These are phyloP conservation scores for Anacardium occidentale DNA, from an alignment of 345 rosid genomes.

Conservation along the genomic window DNA sequence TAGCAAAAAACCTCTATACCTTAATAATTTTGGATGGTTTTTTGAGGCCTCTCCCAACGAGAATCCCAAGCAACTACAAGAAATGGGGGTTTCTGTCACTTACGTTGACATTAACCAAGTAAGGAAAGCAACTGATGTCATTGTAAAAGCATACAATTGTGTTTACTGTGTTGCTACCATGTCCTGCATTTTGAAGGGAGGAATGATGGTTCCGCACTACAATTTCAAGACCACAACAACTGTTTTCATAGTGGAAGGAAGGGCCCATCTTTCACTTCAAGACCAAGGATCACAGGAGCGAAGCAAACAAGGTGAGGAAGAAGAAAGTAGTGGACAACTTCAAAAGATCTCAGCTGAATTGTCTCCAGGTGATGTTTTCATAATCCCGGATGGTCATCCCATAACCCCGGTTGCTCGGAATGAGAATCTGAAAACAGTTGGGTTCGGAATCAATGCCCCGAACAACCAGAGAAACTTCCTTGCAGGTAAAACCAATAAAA, in stretches of 20 bases:
- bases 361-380: slow-evolving; percentile 42
- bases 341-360: slow-evolving; percentile 32
- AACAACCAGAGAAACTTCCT: slow-evolving; percentile 45
- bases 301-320: slow-evolving; percentile 6
- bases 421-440: slow-evolving; percentile 29
- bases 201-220: slow-evolving; percentile 46
- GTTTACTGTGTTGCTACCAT: not conserved
- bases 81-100: slow-evolving; percentile 27
- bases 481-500: slow-evolving; percentile 31
- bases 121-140: not conserved
- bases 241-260: slow-evolving; percentile 40
- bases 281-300: slow-evolving; percentile 12
- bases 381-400: slow-evolving; percentile 54
- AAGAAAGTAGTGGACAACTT: slow-evolving; percentile 25
- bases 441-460: slow-evolving; percentile 43
- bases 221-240: slow-evolving; percentile 35
- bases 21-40: slow-evolving; percentile 44
- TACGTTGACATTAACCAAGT: slow-evolving; percentile 40
- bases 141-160: too few relatives aligned
- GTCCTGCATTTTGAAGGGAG: slow-evolving; percentile 29
- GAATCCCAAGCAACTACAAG: slow-evolving; percentile 37
- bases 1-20: slow-evolving; percentile 30
- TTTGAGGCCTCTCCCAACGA: slow-evolving; percentile 35
- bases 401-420: slow-evolving; percentile 27
- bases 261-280: slow-evolving; percentile 32